Conservation (phyloP, 2,329 filamentous ascomycete genomes). For the Basipetospora sp. region DNA sequence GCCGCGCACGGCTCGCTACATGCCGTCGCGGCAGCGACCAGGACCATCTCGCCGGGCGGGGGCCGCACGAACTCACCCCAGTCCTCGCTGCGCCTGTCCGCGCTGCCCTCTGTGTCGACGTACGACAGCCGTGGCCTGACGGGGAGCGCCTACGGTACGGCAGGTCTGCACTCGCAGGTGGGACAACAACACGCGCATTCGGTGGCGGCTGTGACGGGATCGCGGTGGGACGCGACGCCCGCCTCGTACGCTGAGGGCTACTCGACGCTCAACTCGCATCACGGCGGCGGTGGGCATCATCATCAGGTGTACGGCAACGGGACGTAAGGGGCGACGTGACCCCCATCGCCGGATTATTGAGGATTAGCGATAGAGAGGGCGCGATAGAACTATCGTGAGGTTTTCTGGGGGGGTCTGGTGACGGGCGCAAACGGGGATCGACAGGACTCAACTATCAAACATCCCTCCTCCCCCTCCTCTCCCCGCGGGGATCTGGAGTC, state of each 20-base stretch:
- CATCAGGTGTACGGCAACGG: conserved; percentile 27
- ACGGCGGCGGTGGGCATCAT: no score
- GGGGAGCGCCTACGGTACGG: conserved; percentile 14
- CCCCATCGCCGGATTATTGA: no score
- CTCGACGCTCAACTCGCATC: conserved; percentile 22
- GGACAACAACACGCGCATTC: conserved; percentile 22
- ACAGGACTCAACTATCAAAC: no score
- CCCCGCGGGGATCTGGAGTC: no score
- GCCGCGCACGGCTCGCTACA: conserved; percentile 18
- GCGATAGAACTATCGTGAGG: no score
- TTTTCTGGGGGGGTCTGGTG: no score
- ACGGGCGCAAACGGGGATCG: no score
- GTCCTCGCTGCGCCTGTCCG: conserved; percentile 7
- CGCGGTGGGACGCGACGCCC: conserved; percentile 27
- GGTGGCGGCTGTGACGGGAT: conserved; percentile 21
- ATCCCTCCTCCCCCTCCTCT: no score
- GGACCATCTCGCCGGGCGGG: conserved; percentile 27
- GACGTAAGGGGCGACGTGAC: conserved; percentile 28
- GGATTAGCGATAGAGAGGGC: no score
- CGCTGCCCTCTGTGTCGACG: conserved; percentile 23
- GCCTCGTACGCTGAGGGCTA: conserved; percentile 25
- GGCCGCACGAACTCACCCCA: conserved; percentile 22
- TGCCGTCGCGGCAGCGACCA: conserved; percentile 15
- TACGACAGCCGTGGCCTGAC: conserved; percentile 23
- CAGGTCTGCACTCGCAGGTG: conserved; percentile 24